Conservation (phyloP, 1,284 basidiomycete genomes). For the Ceratobasidium sp. region DNA sequence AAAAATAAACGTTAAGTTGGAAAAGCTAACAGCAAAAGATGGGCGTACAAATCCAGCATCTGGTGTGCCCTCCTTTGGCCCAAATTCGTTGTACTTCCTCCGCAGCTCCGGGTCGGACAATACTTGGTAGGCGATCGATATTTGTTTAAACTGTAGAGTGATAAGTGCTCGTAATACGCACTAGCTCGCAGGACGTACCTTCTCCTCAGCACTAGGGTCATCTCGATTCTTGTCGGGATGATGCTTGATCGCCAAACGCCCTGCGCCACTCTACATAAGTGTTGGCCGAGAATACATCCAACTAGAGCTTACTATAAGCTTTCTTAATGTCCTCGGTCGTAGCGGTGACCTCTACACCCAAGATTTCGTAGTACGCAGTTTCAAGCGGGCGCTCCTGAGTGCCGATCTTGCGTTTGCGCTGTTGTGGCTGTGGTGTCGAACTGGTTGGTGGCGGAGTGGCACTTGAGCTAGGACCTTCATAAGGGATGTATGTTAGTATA, state of each 20-base stretch:
- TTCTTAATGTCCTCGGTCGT: slow-evolving; percentile 93
- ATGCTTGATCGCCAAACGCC: slow-evolving; percentile 93
- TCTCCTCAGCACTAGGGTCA: slow-evolving; percentile 91
- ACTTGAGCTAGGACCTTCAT: slow-evolving; percentile 54
- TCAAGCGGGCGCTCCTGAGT: slow-evolving; percentile 87
- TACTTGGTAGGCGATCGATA: slow-evolving; percentile 81
- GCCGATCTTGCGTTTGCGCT: slow-evolving; percentile 78
- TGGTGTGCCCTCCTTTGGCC: slow-evolving; percentile 80
- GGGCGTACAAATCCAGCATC: slow-evolving; percentile 70
- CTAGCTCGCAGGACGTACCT: slow-evolving; percentile 57
- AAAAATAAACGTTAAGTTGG: neutral
- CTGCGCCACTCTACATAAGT: slow-evolving; percentile 57
- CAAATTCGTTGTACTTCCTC: slow-evolving; percentile 90
- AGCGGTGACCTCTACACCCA: slow-evolving; percentile 81
- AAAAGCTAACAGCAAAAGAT: neutral
- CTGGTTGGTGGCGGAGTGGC: slow-evolving; percentile 45
- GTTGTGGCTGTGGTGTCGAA: slow-evolving; percentile 46
- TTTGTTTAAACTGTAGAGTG: slow-evolving; percentile 75
- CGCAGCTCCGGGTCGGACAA: slow-evolving; percentile 88
- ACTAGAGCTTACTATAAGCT: slow-evolving; percentile 78
- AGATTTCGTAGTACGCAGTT: slow-evolving; percentile 64
- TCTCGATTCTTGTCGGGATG: slow-evolving; percentile 94
- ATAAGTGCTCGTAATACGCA: slow-evolving; percentile 4
- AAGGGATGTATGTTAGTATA: neutral
- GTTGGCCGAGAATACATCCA: neutral